Evolutionary conservation across 345 rosid species (phyloP).

Genomic region (Hibiscus mutabilis): DNA sequence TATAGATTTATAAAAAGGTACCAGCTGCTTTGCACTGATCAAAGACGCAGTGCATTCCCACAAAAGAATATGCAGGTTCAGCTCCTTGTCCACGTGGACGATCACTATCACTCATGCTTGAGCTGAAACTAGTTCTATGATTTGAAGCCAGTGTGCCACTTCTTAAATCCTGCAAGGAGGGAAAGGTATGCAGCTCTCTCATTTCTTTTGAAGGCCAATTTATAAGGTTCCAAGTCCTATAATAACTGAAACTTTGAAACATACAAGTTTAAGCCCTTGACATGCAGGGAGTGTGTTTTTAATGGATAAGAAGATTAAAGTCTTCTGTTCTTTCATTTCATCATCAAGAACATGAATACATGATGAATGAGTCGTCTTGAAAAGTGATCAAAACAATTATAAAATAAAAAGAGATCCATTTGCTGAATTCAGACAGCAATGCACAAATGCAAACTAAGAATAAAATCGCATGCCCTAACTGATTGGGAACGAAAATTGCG

Average conservation of each 20-base stretch:
- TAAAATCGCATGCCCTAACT: neutral
- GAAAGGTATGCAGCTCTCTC: neutral
- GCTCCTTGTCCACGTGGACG: slow-evolving; percentile 40
- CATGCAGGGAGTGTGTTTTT: neutral
- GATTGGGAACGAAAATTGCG: neutral
- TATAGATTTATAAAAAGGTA: slow-evolving; percentile 15
- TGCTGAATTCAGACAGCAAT: slow-evolving; percentile 1
- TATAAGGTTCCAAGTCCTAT: neutral
- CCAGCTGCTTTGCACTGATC: slow-evolving; percentile 93
- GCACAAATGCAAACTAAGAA: neutral
- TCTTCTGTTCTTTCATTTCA: neutral
- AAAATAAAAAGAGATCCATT: neutral
- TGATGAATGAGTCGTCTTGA: neutral
- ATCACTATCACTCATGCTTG: slow-evolving; percentile 63
- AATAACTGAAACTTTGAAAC: neutral
- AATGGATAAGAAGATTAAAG: neutral
- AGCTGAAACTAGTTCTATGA: slow-evolving; percentile 79
- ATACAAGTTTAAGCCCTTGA: neutral
- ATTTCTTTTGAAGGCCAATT: neutral
- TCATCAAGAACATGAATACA: neutral
- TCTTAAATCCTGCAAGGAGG: slow-evolving; percentile 55
- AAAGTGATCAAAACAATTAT: neutral
- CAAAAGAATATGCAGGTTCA: slow-evolving; percentile 88
- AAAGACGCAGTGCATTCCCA: slow-evolving; percentile 96
- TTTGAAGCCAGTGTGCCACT: slow-evolving; percentile 52